Evolutionary conservation across 352 stramenopile species (phyloP).

Genomic region (Aphanomyces stellatus): DNA sequence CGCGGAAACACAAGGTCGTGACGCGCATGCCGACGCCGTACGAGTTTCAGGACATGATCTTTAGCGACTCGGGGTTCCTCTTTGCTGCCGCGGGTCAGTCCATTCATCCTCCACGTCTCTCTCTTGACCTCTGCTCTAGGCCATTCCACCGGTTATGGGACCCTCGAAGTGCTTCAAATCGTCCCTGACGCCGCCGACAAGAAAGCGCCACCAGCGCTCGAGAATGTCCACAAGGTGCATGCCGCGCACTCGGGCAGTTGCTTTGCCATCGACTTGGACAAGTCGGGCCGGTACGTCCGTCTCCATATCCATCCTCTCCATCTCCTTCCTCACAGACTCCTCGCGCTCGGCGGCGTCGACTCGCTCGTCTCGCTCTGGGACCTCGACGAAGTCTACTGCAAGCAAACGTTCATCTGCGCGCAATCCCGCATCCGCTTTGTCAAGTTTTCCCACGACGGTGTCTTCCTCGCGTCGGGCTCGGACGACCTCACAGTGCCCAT

Average conservation of each 20-base stretch:
- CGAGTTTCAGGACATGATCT: conserved; percentile 77
- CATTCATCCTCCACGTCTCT: background rate
- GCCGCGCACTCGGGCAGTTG: conserved; percentile 44
- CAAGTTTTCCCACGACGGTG: conserved; percentile 65
- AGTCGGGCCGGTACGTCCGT: conserved; percentile 53
- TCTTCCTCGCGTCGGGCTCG: conserved; percentile 65
- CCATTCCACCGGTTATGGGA: conserved; percentile 61
- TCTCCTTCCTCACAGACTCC: conserved; percentile 36
- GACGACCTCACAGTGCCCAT: conserved; percentile 66
- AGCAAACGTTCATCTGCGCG: conserved; percentile 72
- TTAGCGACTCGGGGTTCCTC: conserved; percentile 65
- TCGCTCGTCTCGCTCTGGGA: conserved; percentile 82
- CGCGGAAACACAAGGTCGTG: conserved; percentile 69
- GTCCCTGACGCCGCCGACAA: conserved; percentile 40
- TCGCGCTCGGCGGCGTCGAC: conserved; percentile 70
- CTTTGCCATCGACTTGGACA: conserved; percentile 68
- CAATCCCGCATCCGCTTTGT: conserved; percentile 74
- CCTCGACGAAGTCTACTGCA: conserved; percentile 77
- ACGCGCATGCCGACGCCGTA: conserved; percentile 73
- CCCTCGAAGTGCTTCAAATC: conserved; percentile 78
- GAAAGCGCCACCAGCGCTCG: conserved; percentile 68
- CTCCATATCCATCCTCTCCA: background rate
- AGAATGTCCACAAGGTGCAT: conserved; percentile 71
- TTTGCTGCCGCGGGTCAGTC: conserved; percentile 55
- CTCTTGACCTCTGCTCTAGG: conserved; percentile 22